Evolutionary conservation across 2,329 filamentous ascomycete species (phyloP), one percentile per base, ranked within the genome.

Genomic region (Byssoonygena ceratinophila): DNA sequence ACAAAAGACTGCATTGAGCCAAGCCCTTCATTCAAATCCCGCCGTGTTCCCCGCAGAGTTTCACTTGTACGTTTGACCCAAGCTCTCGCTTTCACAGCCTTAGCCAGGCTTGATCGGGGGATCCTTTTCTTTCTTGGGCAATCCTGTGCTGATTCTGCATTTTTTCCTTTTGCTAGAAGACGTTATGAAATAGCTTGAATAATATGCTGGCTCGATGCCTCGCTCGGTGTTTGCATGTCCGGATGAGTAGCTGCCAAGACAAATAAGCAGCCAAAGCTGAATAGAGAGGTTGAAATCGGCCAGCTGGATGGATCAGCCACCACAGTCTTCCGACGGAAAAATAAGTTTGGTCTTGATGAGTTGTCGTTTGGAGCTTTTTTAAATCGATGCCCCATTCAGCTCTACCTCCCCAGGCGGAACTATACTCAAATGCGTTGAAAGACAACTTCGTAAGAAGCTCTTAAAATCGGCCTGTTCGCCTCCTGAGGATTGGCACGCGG

Each of bases 211-310:
- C n/a, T n/a, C n/a, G n/a, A n/a, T n/a, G n/a, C n/a, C n/a, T n/a
- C n/a, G n/a, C n/a, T n/a, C n/a, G n/a, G n/a, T n/a, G n/a, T n/a
- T n/a, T n/a, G n/a, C n/a, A n/a, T n/a, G n/a, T n/a, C n/a, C 25
- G 43, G 43, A 31, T n/a, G 27, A 37, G 27, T 20, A 37, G 23
- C 31, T 39, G 46, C 46, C 46, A 48, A 48, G 46, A 48, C 32
- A 16, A 31, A 29, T 29, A 20, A 34, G 23, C 46, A 48, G 46
- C 20, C 34, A 39, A 39, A 48, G 46, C 46, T 48, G 46, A 48
- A 29, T 20, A 20, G 14, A 29, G 11, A 37, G 22, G 22, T 48
- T 48, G 31, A 22, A 16, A 27, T 48, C 45, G 29, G 45, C 11
- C 23, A 12, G 34, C 18, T 34, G 18, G 29, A 23, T 46, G 16